Base-by-base conservation (phyloP, 306 rosid genomes). In the cucumber (Cucumis sativus) region DNA sequence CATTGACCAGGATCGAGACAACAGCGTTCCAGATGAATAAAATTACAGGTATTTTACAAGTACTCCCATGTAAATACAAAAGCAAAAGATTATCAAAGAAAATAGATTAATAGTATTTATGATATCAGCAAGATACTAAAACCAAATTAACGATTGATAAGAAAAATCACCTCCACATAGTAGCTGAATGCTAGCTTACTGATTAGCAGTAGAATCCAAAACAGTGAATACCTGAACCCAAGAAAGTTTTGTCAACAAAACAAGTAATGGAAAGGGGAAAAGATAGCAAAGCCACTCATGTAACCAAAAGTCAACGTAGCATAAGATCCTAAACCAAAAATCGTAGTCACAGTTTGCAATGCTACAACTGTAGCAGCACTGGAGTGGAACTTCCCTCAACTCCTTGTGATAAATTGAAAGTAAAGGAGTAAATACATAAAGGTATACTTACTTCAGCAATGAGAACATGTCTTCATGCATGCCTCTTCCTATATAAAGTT, bases 101-200 rank as follows among this genome's bases (percentile, higher is more conserved):
- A 47, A 30, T 52, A 16, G 61, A 74, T 20, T 57, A 54, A 49
- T 28, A 74, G 63, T 10, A 74, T 54, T 49, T 28, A 10, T 23
- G 28, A 20, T 47, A 2, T 21, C 56, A 11, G 12, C 21, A 43
- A 20, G 51, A 41, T 66, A 39, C 17, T 66, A 55, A 6, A 64
- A 60, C 33, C 41, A 23, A 41, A 78, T 51, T 66, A 28, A 76
- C 17, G 39, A 35, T 49, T 12, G 49, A 47, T 33, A 78, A 62
- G 71, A 79, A 63, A 43, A 82, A 57, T 71, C 84, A 96, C 99
- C 99, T 96, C 98, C 82, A 96, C 99, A 80, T 87, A 96, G 89
- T 88, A 96, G 93, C 98, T 96, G 89, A 96, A 96, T 41, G 96
- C 96, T 11, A 96, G 82, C 89, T 96, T 96, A 91, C 98, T 90